Base-by-base conservation (phyloP, 2,329 filamentous ascomycete genomes). In the Macrophomina phaseolina region DNA sequence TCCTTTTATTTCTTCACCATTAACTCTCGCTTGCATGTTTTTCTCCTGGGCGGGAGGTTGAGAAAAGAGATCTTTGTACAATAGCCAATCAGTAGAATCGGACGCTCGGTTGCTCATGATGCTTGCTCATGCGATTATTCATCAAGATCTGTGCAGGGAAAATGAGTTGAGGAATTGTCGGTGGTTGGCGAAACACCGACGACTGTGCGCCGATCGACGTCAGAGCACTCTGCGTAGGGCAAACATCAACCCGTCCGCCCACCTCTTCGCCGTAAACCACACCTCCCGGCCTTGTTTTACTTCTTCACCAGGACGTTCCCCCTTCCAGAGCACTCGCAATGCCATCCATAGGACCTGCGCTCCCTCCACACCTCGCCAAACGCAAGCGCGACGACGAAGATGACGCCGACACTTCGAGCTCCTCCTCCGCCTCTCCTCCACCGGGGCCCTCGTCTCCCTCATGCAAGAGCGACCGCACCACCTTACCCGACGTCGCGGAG, bases 291-390 rank as follows among this genome's bases (percentile, higher is more conserved):
- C 11, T 52, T 14, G 2, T 32, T 32, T 23, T 32, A 28, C 12
- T 51, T 16, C 48, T 30, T 12, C 48, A 3, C 30, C 49, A 32
- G 7, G 3, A 73, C 16, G 23, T 23, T 3, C 23, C 23, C 23
- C 1, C 18, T 18, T 18, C 23, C 23, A 23, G 23, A 23, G 23
- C 23, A 23, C 16, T 7, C 16, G 79, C 18, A 23, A 92, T 92
- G 90, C 81, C 89, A 61, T 88, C 87, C 40, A 89, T 92, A 73
- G 90, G 91, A 5, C 91, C 91, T 14, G 83, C 89, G 68, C 78
- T 93, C 30, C 91, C 91, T 12, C 84, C 90, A 4, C 87, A 91
- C 69, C 83, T 90, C 49, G 71, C 83, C 11, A 83, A 86, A 76
- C 74, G 79, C 69, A 79, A 87, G 83, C 80, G 80, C 77, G 71